These are phyloP conservation scores for Alisma plantagoaquatica DNA, from an alignment of 106 monocot species.

Conservation along the genomic window DNA sequence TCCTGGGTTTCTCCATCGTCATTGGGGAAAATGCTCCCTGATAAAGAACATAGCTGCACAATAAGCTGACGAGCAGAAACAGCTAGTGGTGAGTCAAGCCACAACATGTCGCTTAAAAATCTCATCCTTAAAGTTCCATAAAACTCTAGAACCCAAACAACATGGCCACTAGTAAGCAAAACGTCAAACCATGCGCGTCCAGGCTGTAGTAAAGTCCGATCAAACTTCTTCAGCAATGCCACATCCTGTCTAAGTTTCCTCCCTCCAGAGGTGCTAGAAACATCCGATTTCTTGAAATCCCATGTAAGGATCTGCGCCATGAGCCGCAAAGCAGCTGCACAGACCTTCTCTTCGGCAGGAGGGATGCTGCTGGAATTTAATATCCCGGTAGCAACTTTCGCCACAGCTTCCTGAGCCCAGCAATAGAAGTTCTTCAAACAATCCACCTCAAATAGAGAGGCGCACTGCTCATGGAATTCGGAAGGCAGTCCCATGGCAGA, in stretches of 20 bases:
- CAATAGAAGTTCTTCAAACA: conserved; percentile 94
- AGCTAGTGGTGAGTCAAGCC: conserved; percentile 89
- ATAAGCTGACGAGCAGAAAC: conserved; percentile 82
- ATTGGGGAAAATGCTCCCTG: conserved; percentile 76
- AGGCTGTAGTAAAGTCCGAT: conserved; percentile 73
- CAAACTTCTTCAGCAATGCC: conserved; percentile 69
- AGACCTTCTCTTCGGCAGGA: conserved; percentile 62
- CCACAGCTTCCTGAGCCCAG: conserved; percentile 80
- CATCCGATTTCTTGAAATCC: conserved; percentile 44
- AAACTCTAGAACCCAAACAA: conserved; percentile 62
- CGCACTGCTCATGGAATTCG: conserved; percentile 83
- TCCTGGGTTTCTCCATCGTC: conserved; percentile 77
- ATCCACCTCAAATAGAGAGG: conserved; percentile 43
- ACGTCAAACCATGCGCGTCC: conserved; percentile 70
- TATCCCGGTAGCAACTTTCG: conserved; percentile 39
- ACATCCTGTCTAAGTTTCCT: conserved; percentile 44
- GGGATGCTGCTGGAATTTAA: conserved; percentile 16
- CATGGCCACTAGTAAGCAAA: conserved; percentile 76
- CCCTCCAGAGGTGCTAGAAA: conserved; percentile 14
- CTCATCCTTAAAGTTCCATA: conserved; percentile 53
- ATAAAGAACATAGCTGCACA: conserved; percentile 77
- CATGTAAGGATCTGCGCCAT: conserved; percentile 96
- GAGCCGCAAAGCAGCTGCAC: conserved; percentile 65
- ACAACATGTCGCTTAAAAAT: conserved; percentile 59
- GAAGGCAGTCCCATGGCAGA: conserved; percentile 76